Evolutionary conservation across 352 stramenopile genomes (phyloP).

Genomic region (Phytophthora sojae): DNA sequence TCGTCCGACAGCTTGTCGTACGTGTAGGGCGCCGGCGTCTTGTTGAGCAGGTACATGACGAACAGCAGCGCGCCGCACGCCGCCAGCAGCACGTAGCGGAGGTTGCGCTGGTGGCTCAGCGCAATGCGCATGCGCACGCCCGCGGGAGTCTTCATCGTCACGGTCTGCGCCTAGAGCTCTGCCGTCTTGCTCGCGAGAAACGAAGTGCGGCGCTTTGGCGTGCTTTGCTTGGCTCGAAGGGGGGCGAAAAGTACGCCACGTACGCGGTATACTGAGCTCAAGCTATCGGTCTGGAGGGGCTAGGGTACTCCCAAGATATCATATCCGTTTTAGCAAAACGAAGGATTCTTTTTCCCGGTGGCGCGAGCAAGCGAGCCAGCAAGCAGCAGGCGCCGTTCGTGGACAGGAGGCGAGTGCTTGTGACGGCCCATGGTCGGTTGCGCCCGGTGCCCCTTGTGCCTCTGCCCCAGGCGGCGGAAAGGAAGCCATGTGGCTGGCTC

Average conservation of each 20-base stretch:
- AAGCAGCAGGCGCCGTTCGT: neutral
- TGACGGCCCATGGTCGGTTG: neutral
- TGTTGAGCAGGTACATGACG: constrained; percentile 51
- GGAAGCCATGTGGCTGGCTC: constrained; percentile 19
- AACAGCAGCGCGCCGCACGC: constrained; percentile 54
- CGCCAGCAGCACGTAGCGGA: constrained; percentile 59
- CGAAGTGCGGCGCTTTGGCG: constrained; percentile 18
- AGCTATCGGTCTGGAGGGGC: constrained; percentile 4
- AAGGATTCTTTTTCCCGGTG: constrained; percentile 7
- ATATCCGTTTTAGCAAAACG: constrained; percentile 15
- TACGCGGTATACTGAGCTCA: constrained; percentile 16
- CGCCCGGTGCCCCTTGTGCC: neutral
- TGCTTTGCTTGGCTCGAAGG: constrained; percentile 15
- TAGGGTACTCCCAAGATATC: constrained; percentile 15
- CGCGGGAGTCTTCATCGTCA: constrained; percentile 63
- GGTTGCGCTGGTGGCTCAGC: constrained; percentile 67
- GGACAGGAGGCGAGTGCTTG: neutral
- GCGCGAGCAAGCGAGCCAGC: neutral
- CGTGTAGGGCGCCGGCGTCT: constrained; percentile 48
- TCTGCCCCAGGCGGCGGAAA: constrained; percentile 18
- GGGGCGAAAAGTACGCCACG: constrained; percentile 28
- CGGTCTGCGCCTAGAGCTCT: neutral
- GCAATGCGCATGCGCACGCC: constrained; percentile 77
- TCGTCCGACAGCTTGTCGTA: constrained; percentile 63
- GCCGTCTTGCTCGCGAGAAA: constrained; percentile 24